Evolutionary conservation across 2,329 filamentous ascomycete species (phyloP), one percentile per base, ranked within the genome.

Genomic region (Shiraia bambusicola): DNA sequence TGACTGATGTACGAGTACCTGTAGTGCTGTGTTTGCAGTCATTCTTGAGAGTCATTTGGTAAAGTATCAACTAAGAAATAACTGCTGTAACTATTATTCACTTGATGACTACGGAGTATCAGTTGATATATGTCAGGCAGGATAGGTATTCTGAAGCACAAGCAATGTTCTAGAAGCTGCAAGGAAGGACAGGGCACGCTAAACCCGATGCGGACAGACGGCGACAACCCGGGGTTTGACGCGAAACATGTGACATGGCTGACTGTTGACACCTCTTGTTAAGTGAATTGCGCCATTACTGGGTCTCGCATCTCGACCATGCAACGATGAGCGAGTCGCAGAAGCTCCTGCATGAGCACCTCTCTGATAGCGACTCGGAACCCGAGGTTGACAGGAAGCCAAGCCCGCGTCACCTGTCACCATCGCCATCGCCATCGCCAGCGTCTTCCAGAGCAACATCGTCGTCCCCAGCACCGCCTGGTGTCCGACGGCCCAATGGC

Each of bases 311-410:
- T 37, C 17, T 48, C 43, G 52, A 65, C 63, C 50, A 66, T 67
- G 65, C 53, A 57, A 66, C 54, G 51, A 67, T 67, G 65, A 66
- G 60, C 61, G 65, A 67, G 58, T 66, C 59, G 36, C 62, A 65
- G 46, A 56, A 66, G 61, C 65, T 67, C 57, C 59, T 67, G 47
- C 58, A 66, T 44, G 65, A 56, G 61, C 63, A 63, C 39, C 49
- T 47, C 28, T 52, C 49, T 28, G 59, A 63, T 42, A 62, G 54
- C 48, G 62, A 65, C 40, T 54, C 58, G 7, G 62, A 64, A 12
- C 40, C 51, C 17, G 59, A 58, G n/a, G 28, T 37, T 29, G 42
- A 49, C 31, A 52, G 40, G 10, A 47, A 40, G 22, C 34, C 49
- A 17, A 53, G 53, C 25, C 48, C 49, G 12, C 43, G 47, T 35